Evolutionary conservation across 202 grass and related monocot genomes (phyloP).

Genomic region (Setaria viridis): DNA sequence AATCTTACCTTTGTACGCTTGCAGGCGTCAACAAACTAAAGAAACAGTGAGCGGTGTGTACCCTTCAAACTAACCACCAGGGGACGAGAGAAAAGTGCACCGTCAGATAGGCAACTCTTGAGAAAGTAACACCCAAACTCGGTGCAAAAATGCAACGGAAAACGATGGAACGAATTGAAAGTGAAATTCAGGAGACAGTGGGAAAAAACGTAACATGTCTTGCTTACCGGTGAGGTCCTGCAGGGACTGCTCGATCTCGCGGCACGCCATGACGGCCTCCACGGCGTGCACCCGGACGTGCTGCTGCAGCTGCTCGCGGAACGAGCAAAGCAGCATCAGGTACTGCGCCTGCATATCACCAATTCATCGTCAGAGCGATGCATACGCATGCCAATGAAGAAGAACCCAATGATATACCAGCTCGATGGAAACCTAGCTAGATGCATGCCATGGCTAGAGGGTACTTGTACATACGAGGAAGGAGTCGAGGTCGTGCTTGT

Average conservation of each 20-base stretch:
- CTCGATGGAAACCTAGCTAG: too few species aligned
- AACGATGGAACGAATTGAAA: neutral
- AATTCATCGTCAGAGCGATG: neutral
- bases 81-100: constrained; percentile 1
- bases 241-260: constrained; percentile 96
- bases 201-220: neutral
- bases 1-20: constrained; percentile 20
- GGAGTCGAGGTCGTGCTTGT: constrained; percentile 97
- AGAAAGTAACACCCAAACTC: neutral
- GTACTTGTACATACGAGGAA: constrained; percentile 68
- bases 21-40: constrained; percentile 4
- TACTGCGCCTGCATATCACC: constrained; percentile 73
- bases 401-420: too few species aligned
- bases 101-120: constrained; percentile 13
- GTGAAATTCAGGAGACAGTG: neutral
- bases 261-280: constrained; percentile 99
- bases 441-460: too few species aligned
- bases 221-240: constrained; percentile 98
- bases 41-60: neutral
- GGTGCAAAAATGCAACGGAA: neutral
- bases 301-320: constrained; percentile 98
- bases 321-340: constrained; percentile 92
- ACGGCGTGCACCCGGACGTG: constrained; percentile 99
- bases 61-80: constrained; percentile 36
- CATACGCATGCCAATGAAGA: too few species aligned